These are phyloP conservation scores for Viridothelium virens DNA, from an alignment of 495 filamentous ascomycete species.

Conservation along the genomic window DNA sequence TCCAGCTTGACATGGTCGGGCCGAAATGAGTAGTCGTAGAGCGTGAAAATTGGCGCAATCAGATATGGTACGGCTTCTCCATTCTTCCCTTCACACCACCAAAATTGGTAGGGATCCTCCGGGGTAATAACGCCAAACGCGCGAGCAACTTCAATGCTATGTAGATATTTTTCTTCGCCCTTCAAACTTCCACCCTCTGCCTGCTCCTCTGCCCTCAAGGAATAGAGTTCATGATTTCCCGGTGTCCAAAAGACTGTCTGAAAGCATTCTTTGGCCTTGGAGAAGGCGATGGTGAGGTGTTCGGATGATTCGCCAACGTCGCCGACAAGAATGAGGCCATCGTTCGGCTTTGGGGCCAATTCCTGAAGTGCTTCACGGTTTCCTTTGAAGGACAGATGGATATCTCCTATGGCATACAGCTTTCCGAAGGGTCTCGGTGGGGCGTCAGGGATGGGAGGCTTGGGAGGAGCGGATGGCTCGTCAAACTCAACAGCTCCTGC, in stretches of 20 bases:
- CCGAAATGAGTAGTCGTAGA: constrained; percentile 38
- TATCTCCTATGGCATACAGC: constrained; percentile 36
- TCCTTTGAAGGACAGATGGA: constrained; percentile 34
- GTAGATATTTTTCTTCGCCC: constrained; percentile 36
- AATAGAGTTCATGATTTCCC: constrained; percentile 40
- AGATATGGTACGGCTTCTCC: constrained; percentile 24
- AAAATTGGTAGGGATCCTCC: constrained; percentile 34
- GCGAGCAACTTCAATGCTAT: constrained; percentile 32
- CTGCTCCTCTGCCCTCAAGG: constrained; percentile 25
- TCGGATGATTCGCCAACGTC: constrained; percentile 35
- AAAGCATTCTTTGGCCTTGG: constrained; percentile 30
- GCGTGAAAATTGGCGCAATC: constrained; percentile 37
- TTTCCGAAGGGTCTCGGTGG: constrained; percentile 27
- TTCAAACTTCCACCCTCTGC: constrained; percentile 21
- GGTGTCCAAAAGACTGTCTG: constrained; percentile 35
- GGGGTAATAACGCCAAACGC: constrained; percentile 34
- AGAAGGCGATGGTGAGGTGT: constrained; percentile 32
- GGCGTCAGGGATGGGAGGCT: background rate
- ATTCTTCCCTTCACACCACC: constrained; percentile 33
- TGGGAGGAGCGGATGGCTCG: background rate
- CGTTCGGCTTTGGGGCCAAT: constrained; percentile 27
- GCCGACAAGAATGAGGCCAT: constrained; percentile 36
- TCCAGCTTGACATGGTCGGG: constrained; percentile 31
- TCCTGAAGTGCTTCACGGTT: constrained; percentile 34
- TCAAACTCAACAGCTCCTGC: background rate